Evolutionary conservation across 1,284 basidiomycete species (phyloP).

Genomic region (Polyporus tsugae): DNA sequence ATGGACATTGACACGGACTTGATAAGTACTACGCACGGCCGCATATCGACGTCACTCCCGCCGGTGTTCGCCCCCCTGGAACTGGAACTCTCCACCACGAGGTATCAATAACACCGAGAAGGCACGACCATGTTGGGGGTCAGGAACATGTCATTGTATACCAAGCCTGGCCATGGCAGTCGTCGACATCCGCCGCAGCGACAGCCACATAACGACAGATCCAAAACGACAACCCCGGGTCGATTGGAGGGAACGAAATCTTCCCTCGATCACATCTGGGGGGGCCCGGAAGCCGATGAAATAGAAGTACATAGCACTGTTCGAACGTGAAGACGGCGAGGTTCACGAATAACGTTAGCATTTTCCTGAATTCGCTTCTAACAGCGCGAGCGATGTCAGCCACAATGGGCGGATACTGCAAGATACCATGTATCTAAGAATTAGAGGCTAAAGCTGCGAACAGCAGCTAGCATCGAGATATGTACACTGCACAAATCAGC

Average conservation of each 20-base stretch:
- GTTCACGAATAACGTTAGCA: not conserved
- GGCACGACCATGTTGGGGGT: not conserved
- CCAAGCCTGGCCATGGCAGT: no score
- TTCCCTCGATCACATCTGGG: no score
- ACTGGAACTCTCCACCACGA: not conserved
- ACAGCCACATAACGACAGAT: not conserved
- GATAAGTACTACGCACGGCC: no score
- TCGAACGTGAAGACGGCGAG: not conserved
- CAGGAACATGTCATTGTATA: not conserved
- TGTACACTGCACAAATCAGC: not conserved
- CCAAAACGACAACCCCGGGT: not conserved
- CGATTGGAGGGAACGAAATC: not conserved
- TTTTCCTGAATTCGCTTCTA: not conserved
- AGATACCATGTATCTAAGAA: not conserved
- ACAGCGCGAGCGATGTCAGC: not conserved
- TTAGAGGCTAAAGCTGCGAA: not conserved
- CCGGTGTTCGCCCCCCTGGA: no score
- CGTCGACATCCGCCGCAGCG: no score
- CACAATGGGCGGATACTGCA: not conserved
- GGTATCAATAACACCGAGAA: not conserved
- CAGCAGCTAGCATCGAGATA: not conserved
- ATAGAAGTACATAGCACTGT: no score
- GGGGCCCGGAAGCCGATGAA: no score
- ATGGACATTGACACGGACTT: no score
- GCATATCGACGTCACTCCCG: no score